Evolutionary conservation across 345 rosid genomes (phyloP).

Genomic region (Cardamine occulta): DNA sequence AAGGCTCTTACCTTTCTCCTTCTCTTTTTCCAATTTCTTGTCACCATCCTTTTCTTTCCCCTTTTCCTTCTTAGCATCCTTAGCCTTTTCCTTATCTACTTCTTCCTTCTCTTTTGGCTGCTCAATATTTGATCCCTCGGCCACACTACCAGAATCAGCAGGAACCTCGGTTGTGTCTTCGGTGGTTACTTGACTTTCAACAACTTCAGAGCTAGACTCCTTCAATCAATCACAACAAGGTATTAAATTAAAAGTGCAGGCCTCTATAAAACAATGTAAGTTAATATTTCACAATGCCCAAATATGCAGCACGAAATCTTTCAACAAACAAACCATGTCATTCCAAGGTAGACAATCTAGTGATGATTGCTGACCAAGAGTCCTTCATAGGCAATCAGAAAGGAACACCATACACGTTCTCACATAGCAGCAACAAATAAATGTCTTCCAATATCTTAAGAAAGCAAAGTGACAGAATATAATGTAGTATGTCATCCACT

Average conservation of each 20-base stretch:
- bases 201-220: conserved; percentile 73
- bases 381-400: conserved; percentile 16
- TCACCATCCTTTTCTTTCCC: conserved; percentile 86
- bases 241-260: neutral
- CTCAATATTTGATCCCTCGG: conserved; percentile 64
- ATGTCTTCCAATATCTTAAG: conserved; percentile 29
- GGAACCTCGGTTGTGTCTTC: conserved; percentile 66
- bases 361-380: conserved; percentile 15
- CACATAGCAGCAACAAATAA: conserved; percentile 13
- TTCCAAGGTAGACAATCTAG: conserved; percentile 14
- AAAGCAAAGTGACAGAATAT: conserved; percentile 7
- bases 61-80: conserved; percentile 72
- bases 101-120: conserved; percentile 88
- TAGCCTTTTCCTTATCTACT: conserved; percentile 68
- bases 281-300: conserved; percentile 22
- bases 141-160: conserved; percentile 58
- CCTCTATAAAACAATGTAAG: neutral
- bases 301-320: conserved; percentile 13
- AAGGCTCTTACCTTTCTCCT: conserved; percentile 83
- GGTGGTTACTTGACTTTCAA: conserved; percentile 56
- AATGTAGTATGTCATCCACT: conserved; percentile 36
- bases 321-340: conserved; percentile 17
- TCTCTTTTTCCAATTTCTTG: conserved; percentile 76
- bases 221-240: conserved; percentile 41
- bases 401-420: conserved; percentile 8